Evolutionary conservation across 1,139 yeast genomes (phyloP).

Genomic region (Taphrina confusa): DNA sequence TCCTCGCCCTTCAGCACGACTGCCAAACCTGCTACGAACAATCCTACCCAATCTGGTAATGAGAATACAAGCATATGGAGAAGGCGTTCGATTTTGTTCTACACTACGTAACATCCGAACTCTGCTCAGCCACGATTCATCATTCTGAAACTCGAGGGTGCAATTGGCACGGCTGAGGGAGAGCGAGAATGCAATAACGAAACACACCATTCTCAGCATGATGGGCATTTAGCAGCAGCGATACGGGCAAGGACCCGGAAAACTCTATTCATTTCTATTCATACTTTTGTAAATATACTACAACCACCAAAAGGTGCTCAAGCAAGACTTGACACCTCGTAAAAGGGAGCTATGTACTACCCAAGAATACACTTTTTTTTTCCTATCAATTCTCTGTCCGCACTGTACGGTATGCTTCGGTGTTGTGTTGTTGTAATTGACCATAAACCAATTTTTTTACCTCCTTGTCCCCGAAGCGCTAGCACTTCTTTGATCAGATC

Average conservation of each 20-base stretch:
- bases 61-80: slow-evolving; percentile 34
- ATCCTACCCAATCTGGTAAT: background rate
- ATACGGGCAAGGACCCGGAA: background rate
- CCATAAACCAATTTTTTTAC: too few relatives aligned
- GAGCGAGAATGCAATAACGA: background rate
- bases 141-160: too few relatives aligned
- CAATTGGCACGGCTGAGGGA: too few relatives aligned
- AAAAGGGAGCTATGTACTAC: background rate
- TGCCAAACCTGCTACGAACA: background rate
- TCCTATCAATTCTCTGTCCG: too few relatives aligned
- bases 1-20: slow-evolving; percentile 5
- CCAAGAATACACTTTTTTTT: too few relatives aligned
- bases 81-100: slow-evolving; percentile 22
- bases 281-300: slow-evolving; percentile 4
- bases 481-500: too few relatives aligned
- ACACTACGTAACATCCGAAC: slow-evolving; percentile 9
- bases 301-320: background rate
- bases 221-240: background rate
- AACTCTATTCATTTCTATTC: slow-evolving; percentile 6
- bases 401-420: too few relatives aligned
- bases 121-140: background rate
- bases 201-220: background rate
- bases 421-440: too few relatives aligned
- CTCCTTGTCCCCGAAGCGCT: too few relatives aligned
- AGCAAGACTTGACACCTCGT: background rate